Base-by-base conservation (phyloP, 768 basidiomycete species). In the Boletus edulis region DNA sequence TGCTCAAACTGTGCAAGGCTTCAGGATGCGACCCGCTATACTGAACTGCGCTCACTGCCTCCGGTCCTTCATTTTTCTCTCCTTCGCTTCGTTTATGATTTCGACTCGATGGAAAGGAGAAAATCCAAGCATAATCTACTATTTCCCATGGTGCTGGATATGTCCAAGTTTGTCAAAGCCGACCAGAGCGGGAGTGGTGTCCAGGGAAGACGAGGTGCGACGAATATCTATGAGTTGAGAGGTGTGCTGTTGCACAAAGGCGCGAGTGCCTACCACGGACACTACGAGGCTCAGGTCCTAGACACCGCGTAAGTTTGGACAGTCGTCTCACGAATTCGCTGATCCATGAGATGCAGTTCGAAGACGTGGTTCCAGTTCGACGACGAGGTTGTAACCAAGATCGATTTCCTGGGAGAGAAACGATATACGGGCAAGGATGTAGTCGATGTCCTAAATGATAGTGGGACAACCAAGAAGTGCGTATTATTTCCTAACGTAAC, bases 241-340 rank as follows among this genome's bases (percentile, higher is more conserved):
- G 95, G 91, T 4, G 83, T 98, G 11, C 73, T 98, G 12, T 70
- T 93, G 54, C 96, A 98, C 73, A 92, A 91, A 65, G 96, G 96
- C 5, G 63, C 81, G n/a, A 94, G 91, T 68, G 96, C 95, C 32
- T 90, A 97, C 73, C 86, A 89, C 60, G 91, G 91, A 5, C 91
- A 94, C 67, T 94, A 94, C 65, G 89, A 91, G 68, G 90, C 89
- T 14, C 89, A 92, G 64, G 89, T 92, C 18, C 84, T 84, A 62
- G 90, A 94, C 66, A 72, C 73, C 20, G 71, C 73, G 91, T 94
- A 63, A 52, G 84, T 74, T 44, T 27, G 18, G 14, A 31, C 20
- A 15, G 39, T 17, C 18, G 10, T 42, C 29, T 35, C 24, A 29
- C 22, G 42, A 39, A 46, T 46, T 43, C 29, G 17, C 52, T 61